Evolutionary conservation across 2,329 filamentous ascomycete genomes (phyloP), one percentile per base, ranked within the genome.

Genomic region (Monilinia laxa): DNA sequence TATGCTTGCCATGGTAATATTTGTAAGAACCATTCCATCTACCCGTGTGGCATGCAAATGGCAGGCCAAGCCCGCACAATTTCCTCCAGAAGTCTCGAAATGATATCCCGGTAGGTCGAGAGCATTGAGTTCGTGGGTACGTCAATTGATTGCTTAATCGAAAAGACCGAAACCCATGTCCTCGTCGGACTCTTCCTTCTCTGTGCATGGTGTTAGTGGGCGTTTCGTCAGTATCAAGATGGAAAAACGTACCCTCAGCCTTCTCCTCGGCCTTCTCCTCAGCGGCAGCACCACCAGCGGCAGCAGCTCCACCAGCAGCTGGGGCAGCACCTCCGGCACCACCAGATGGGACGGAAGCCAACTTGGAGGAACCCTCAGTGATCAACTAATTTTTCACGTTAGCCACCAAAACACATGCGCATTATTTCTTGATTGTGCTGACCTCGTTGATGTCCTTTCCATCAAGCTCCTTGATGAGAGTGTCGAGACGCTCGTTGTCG

Each of bases 301-400:
- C 89, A 75, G 83, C 89, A 76, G 82, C 90, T 78, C 83, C 91
- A 78, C 82, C 90, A 79, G 83, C 87, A 80, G 84, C 85, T 76
- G 83, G 84, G 77, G 83, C 84, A 76, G 85, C 91, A 81, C 85
- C 91, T 79, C 88, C 92, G 78, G 84, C 86, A 81, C 93, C 93
- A 78, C 93, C 95, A 78, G 91, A 92, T 82, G 95, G 93, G 79
- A 99, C 94, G 82, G 94, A 97, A 77, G 95, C 95, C 78, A 99
- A 92, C 90, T 99, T 99, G 82, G 84, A 78, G 74, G 91, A 88
- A 79, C 95, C 95, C 83, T 93, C 87, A 77, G 91, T 77, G 81
- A 99, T 97, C 82, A 99, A 85, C 95, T 98, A 76, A 52, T 62
- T 31, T 6, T 58, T n/a, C 5, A 45, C 12, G 64, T 77, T 70